A percentile compares a stretch with the other conserved stretches of the same genome.
phyloP scores from a whole-genome alignment of 805 yeast genomes.

The Ogataea nitratoaversa region DNA sequence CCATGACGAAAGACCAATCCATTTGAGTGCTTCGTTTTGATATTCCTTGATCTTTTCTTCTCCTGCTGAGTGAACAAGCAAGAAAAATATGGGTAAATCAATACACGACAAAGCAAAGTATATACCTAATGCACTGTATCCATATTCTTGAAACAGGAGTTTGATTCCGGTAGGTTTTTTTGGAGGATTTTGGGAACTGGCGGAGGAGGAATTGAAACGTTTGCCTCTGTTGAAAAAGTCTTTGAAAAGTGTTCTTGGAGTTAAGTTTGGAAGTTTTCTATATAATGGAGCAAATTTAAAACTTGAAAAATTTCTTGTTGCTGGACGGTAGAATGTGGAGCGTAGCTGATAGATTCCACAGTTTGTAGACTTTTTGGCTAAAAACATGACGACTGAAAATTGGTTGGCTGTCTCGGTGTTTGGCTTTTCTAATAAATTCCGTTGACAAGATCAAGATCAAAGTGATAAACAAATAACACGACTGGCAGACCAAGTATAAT shows the following conservation, averaged over 20 bases:
- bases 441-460: no score
- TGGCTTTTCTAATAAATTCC: no score
- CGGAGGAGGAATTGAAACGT: constrained; percentile 18
- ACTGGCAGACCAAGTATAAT: no score
- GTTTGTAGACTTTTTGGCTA: not conserved
- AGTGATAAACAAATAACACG: no score
- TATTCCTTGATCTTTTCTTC: constrained; percentile 71
- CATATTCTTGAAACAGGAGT: constrained; percentile 77
- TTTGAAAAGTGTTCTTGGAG: not conserved
- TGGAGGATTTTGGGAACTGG: constrained; percentile 1
- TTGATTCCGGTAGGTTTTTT: constrained; percentile 47
- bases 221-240: not conserved
- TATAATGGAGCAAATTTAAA: not conserved
- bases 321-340: not conserved
- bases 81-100: constrained; percentile 80
- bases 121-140: constrained; percentile 85
- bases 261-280: not conserved
- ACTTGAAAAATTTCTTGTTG: not conserved
- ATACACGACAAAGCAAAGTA: constrained; percentile 68
- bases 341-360: not conserved
- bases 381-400: no score
- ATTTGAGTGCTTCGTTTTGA: constrained; percentile 56
- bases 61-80: constrained; percentile 82
- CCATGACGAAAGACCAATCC: constrained; percentile 56
- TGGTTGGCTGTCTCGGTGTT: no score